Base-by-base conservation (phyloP, 345 rosid species). In the Boechera divaricarpa region DNA sequence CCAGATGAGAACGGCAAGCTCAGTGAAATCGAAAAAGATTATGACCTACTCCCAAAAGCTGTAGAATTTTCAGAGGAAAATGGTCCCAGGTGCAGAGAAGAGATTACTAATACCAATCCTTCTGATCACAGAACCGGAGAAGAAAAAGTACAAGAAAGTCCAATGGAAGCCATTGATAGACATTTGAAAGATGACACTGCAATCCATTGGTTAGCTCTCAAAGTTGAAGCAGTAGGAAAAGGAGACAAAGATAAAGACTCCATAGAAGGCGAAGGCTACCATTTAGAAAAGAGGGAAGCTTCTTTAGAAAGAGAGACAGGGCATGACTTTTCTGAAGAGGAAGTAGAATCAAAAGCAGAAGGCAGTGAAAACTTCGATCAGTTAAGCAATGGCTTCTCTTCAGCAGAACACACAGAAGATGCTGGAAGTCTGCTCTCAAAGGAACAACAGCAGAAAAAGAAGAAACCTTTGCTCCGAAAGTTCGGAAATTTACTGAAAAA, bases 401-500 rank as follows among this genome's bases (percentile, higher is more conserved):
- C 85, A 5, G 73, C 83, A 7, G 97, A 90, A 75, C 82, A 82
- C 26, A n/a, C 59, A 0, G 89, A 86, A 47, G 90, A 87, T 53
- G 85, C 85, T 9, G 78, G 81, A 66, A 82, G 42, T 67, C 81
- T 88, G 16, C 93, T 94, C 6, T 66, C 87, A 15, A 87, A 87
- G 83, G 91, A 84, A 68, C 94, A 85, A 21, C 90, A 83, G 39
- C 90, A 77, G 69, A 94, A 94, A 86, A 94, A 91, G 88, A 94
- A 89, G 86, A 94, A 91, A 64, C 97, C 94, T 16, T 83, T 91
- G 86, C 90, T 94, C 21, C 85, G 85, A 13, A 94, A 94, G 81
- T 94, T 94, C 11, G 97, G 98, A 51, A 94, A 85, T 81, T 83
- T 94, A 54, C 93, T 94, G 9, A 94, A 91, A 85, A 94, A 94